phyloP scores from a whole-genome alignment of 352 stramenopile genomes.

The Pythium aquatile region DNA sequence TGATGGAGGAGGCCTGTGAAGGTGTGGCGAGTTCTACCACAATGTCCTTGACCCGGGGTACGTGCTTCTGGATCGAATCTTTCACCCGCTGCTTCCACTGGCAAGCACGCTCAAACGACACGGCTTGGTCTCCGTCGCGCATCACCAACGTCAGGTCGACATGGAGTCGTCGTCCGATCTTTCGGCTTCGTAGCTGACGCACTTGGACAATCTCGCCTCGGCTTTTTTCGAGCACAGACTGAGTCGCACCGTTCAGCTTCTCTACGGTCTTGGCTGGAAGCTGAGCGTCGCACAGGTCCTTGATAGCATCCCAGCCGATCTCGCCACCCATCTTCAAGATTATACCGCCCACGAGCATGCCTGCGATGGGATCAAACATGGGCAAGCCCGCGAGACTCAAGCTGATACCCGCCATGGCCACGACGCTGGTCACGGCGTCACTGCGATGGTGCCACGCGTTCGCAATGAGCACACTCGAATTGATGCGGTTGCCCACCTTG shows the following conservation, averaged over 20 bases:
- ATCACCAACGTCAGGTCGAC: conserved; percentile 64
- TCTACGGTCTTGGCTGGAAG: conserved; percentile 36
- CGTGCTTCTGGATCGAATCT: conserved; percentile 34
- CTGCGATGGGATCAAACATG: conserved; percentile 64
- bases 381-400: conserved; percentile 60
- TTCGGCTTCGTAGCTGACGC: conserved; percentile 50
- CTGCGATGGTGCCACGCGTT: conserved; percentile 96
- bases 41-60: conserved; percentile 64
- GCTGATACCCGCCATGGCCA: conserved; percentile 65
- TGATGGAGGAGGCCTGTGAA: conserved; percentile 22
- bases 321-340: conserved; percentile 78
- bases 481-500: conserved; percentile 83
- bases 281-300: conserved; percentile 66
- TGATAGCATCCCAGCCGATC: conserved; percentile 56
- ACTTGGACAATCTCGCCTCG: conserved; percentile 44
- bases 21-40: conserved; percentile 54
- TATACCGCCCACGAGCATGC: conserved; percentile 70
- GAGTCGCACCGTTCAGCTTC: conserved; percentile 38
- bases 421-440: conserved; percentile 79
- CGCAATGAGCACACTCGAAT: conserved; percentile 92
- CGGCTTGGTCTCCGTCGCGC: conserved; percentile 17
- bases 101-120: conserved; percentile 40
- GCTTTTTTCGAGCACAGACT: conserved; percentile 41
- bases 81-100: conserved; percentile 65
- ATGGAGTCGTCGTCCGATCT: conserved; percentile 54